phyloP scores from a whole-genome alignment of 2,329 filamentous ascomycete genomes.

The Periconia sp. region DNA sequence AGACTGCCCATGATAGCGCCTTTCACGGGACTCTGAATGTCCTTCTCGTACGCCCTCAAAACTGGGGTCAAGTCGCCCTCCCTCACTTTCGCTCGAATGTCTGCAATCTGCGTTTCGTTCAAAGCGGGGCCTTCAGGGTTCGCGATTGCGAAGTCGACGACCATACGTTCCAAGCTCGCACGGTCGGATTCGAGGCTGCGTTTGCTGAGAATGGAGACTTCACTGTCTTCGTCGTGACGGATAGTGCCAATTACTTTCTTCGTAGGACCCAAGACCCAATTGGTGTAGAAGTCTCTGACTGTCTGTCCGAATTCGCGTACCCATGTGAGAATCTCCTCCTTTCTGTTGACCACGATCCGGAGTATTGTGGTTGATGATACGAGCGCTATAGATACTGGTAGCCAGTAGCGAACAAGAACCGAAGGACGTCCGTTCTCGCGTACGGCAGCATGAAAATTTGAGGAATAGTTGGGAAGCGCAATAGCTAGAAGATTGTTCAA shows the following conservation, averaged over 20 bases:
- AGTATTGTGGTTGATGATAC: constrained; percentile 85
- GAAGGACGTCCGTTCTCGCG: constrained; percentile 76
- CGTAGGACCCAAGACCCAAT: constrained; percentile 90
- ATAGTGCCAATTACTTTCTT: constrained; percentile 89
- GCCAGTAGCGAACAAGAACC: constrained; percentile 82
- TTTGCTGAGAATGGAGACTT: constrained; percentile 96
- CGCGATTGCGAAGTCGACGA: constrained; percentile 91
- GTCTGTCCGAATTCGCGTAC: constrained; percentile 79
- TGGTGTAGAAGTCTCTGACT: constrained; percentile 87
- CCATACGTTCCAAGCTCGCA: constrained; percentile 94
- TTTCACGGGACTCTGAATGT: constrained; percentile 79
- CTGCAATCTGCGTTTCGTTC: constrained; percentile 71
- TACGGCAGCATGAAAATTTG: constrained; percentile 62
- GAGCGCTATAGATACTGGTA: constrained; percentile 73
- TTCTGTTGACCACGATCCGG: constrained; percentile 74
- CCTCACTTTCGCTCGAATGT: constrained; percentile 79
- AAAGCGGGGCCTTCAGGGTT: constrained; percentile 71
- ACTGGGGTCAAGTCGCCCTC: constrained; percentile 95
- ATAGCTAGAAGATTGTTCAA: constrained; percentile 72
- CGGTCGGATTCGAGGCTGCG: constrained; percentile 89
- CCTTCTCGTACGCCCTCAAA: constrained; percentile 87
- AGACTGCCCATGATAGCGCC: constrained; percentile 87
- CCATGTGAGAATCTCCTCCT: constrained; percentile 81
- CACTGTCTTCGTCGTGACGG: constrained; percentile 87
- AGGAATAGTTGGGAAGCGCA: constrained; percentile 71